phyloP scores from a whole-genome alignment of 257 asterid species.

The Apocynum venetum region DNA sequence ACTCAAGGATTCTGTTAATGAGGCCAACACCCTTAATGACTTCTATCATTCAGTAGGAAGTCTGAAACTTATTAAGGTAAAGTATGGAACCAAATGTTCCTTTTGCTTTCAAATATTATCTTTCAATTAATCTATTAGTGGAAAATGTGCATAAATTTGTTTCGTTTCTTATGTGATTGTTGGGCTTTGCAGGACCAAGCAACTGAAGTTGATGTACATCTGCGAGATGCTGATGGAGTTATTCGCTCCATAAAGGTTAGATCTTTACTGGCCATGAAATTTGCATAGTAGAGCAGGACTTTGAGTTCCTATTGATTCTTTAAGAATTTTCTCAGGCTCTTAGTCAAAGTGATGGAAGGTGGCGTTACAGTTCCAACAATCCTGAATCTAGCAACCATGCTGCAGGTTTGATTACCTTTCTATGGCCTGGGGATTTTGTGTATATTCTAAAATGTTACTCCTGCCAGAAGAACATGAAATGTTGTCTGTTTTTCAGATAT shows the following conservation, averaged over 20 bases:
- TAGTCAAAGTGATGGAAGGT: conserved; percentile 98
- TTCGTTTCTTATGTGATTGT: background rate
- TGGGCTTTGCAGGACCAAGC: conserved; percentile 59
- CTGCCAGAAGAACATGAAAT: background rate
- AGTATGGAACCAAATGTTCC: background rate
- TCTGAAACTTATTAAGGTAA: conserved; percentile 69
- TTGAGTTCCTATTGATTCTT: conserved; percentile 18
- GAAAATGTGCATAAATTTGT: background rate
- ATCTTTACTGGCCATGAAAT: conserved; percentile 1
- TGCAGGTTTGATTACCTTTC: conserved; percentile 54
- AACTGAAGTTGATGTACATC: conserved; percentile 55
- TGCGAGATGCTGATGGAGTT: conserved; percentile 62
- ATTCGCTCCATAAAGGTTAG: conserved; percentile 76
- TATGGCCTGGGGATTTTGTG: background rate
- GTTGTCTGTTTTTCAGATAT: background rate
- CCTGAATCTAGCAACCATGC: conserved; percentile 85
- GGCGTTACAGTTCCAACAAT: conserved; percentile 81
- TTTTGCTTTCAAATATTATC: background rate
- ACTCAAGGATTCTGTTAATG: conserved; percentile 49
- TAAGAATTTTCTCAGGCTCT: conserved; percentile 61
- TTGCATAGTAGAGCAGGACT: background rate
- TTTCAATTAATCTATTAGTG: background rate
- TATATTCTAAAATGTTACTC: background rate
- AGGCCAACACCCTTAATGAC: conserved; percentile 65
- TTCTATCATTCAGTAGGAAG: conserved; percentile 72